Base-by-base conservation (phyloP, 192 early-diverging fungal genomes). In the Umbelopsis sp. region DNA sequence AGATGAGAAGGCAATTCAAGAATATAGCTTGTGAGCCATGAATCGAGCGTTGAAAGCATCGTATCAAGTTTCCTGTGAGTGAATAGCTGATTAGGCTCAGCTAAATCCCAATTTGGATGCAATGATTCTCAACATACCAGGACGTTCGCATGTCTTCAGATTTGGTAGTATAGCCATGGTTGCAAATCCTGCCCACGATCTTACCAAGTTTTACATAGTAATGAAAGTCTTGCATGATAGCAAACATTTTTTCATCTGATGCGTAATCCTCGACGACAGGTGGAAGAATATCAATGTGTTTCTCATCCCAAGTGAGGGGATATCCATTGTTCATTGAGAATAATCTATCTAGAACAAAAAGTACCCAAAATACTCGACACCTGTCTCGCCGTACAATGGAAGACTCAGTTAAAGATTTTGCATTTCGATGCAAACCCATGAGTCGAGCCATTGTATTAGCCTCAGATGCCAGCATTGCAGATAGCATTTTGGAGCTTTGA, bases 141-240 rank as follows among this genome's bases (percentile, higher is more conserved):
- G 31, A 62, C 0, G 56, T 62, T 36, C 56, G 56, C 56, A 62
- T 62, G 16, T 62, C 56, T 34, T 62, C 56, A 36, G 56, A 62
- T 62, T 62, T 62, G 24, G 56, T 22, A 2, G 56, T 26, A 62
- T 62, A 62, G 4, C 29, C 26, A 32, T 62, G 56, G 29, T 62
- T 62, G 31, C 56, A 62, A 29, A 62, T 62, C 17, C 56, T 62
- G 17, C 56, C 56, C 17, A 62, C 56, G 12, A 62, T 62, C 16
- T 62, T 62, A 14, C 56, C 24, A 29, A 62, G 56, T 20, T 62
- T 62, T 10, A 62, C 26, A 62, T 62, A 62, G 26, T 34, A 32
- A 62, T 29, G 26, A 26, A 62, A 62, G 26, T 62, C 56, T 34
- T 34, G 56, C 16, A 62, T 62, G 29, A 62, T 20, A 32, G 4